Conservation (phyloP, 2,329 filamentous ascomycete genomes). For the Pseudogymnoascus sp. region DNA sequence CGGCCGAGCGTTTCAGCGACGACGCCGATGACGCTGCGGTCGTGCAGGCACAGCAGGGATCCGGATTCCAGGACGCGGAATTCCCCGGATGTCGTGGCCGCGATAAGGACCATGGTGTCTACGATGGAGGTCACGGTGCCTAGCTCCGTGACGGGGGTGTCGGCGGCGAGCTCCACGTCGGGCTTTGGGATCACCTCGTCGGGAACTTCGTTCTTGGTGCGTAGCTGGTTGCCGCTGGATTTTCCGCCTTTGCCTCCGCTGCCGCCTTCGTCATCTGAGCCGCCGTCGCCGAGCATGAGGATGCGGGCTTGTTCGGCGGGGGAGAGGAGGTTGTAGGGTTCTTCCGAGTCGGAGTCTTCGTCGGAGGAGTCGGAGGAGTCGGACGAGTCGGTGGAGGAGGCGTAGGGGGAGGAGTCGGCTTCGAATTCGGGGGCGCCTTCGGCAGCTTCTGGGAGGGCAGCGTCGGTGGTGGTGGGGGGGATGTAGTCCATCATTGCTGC, state of each 20-base stretch:
- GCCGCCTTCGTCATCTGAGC: conserved; percentile 68
- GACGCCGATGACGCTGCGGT: conserved; percentile 68
- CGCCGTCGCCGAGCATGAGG: conserved; percentile 69
- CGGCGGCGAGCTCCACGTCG: conserved; percentile 64
- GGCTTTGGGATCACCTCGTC: conserved; percentile 64
- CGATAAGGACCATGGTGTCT: conserved; percentile 69
- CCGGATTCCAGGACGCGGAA: conserved; percentile 78
- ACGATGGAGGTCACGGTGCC: conserved; percentile 70
- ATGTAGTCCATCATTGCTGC: not conserved
- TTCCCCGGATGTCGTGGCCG: conserved; percentile 69
- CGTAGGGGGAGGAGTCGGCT: conserved; percentile 66
- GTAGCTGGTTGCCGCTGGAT: conserved; percentile 42
- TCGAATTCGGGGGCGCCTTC: conserved; percentile 70
- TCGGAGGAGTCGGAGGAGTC: conserved; percentile 50
- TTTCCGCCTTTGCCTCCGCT: conserved; percentile 36
- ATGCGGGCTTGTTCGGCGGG: conserved; percentile 77
- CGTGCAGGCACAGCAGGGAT: conserved; percentile 70
- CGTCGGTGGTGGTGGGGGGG: not conserved
- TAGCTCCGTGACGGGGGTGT: conserved; percentile 68
- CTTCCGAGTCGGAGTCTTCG: conserved; percentile 44
- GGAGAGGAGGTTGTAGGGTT: conserved; percentile 64
- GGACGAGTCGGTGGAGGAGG: conserved; percentile 51
- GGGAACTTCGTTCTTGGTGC: conserved; percentile 71
- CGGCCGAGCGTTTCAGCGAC: conserved; percentile 81
- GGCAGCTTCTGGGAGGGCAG: not conserved